A percentile compares a stretch with the other conserved stretches of the same genome.
Evolutionary conservation across 2,329 filamentous ascomycete genomes (phyloP).

Genomic region (Biscogniauxia marginata): DNA sequence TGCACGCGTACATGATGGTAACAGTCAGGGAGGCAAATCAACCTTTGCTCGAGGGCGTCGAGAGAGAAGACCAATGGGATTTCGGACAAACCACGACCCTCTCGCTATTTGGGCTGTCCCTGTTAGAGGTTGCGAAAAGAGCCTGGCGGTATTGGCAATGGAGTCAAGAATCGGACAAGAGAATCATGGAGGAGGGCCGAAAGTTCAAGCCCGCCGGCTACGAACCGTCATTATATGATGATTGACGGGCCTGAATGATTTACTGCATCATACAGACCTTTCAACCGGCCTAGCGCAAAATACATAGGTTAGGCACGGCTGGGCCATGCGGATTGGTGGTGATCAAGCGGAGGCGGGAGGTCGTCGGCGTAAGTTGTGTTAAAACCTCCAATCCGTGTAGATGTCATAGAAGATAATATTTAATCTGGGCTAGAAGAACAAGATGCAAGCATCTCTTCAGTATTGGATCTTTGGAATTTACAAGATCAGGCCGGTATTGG

Average conservation of each 20-base stretch:
- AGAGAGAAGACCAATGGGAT: conserved; percentile 32
- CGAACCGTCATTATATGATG: background rate
- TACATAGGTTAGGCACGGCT: background rate
- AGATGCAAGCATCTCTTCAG: no score
- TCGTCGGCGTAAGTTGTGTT: no score
- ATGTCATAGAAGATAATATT: background rate
- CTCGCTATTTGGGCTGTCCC: conserved; percentile 24
- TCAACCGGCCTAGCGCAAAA: background rate
- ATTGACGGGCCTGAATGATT: background rate
- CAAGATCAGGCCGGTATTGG: no score
- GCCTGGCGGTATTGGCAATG: background rate
- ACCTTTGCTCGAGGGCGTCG: conserved; percentile 23
- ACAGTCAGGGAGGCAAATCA: conserved; percentile 31
- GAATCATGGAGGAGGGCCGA: background rate
- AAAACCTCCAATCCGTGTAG: no score
- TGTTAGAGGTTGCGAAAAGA: conserved; percentile 3
- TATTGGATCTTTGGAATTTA: no score
- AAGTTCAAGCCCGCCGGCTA: background rate
- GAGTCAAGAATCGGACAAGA: background rate
- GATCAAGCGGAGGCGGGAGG: background rate
- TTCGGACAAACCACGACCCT: conserved; percentile 34
- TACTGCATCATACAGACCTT: no score
- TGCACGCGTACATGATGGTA: conserved; percentile 34
- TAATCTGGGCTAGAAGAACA: background rate
- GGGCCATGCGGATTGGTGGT: background rate